Conservation (phyloP, 176 grass and related monocot species). For the Eleusine indica region DNA sequence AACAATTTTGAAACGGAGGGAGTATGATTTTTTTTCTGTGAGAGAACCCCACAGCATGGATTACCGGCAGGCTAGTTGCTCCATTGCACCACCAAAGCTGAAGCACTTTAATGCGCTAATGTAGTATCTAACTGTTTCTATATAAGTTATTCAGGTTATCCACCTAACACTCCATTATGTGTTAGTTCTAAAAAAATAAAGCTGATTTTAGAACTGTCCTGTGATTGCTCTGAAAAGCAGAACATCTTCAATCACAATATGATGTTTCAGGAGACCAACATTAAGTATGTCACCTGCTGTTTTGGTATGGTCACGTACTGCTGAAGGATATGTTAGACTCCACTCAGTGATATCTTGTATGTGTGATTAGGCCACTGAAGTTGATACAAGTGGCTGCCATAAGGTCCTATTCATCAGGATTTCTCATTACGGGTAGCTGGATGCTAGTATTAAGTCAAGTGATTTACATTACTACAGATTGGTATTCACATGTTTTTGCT, state of each 20-base stretch:
- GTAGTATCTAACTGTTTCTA: slow-evolving; percentile 33
- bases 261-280: background rate
- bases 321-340: slow-evolving; percentile 8
- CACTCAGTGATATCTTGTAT: background rate
- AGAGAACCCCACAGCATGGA: slow-evolving; percentile 46
- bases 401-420: background rate
- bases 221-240: slow-evolving; percentile 33
- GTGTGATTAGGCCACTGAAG: background rate
- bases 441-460: background rate
- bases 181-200: slow-evolving; percentile 14
- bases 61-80: slow-evolving; percentile 22
- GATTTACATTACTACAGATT: background rate
- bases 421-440: background rate
- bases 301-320: slow-evolving; percentile 11
- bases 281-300: background rate
- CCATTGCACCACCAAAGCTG: slow-evolving; percentile 33
- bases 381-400: slow-evolving; percentile 7
- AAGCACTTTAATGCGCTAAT: slow-evolving; percentile 37
- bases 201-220: slow-evolving; percentile 13
- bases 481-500: slow-evolving; percentile 25
- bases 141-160: slow-evolving; percentile 40
- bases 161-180: slow-evolving; percentile 24
- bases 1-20: no score
- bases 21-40: slow-evolving; percentile 9
- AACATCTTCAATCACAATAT: slow-evolving; percentile 2